A percentile compares a stretch with the other conserved stretches of the same genome.
phyloP scores from a whole-genome alignment of 768 basidiomycete genomes.

The Gautieria morchelliformis region DNA sequence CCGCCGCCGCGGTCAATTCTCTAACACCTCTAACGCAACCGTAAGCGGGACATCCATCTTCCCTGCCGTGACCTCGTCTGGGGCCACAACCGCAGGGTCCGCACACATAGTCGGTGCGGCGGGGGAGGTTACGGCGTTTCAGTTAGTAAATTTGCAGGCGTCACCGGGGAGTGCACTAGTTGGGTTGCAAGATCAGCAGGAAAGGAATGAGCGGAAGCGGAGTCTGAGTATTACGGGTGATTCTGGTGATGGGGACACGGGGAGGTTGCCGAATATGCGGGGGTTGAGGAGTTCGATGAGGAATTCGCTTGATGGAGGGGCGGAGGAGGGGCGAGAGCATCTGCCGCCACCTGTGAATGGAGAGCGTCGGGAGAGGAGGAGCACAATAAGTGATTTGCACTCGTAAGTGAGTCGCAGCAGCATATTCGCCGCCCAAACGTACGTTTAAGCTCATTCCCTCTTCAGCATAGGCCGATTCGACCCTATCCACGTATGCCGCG shows the following conservation, averaged over 20 bases:
- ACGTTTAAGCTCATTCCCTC: background rate
- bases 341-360: background rate
- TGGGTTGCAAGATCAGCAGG: conserved; percentile 3
- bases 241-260: too few relatives aligned
- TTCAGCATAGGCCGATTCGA: background rate
- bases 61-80: background rate
- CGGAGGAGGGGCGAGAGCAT: background rate
- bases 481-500: too few relatives aligned
- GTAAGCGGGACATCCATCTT: conserved; percentile 24
- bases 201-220: too few relatives aligned
- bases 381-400: conserved; percentile 3
- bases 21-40: conserved; percentile 35
- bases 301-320: too few relatives aligned
- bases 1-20: conserved; percentile 32
- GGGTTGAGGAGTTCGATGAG: too few relatives aligned
- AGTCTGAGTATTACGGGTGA: too few relatives aligned
- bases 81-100: conserved; percentile 9
- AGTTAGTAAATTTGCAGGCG: background rate
- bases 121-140: background rate
- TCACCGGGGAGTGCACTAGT: background rate
- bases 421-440: too few relatives aligned
- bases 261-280: too few relatives aligned
- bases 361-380: conserved; percentile 1
- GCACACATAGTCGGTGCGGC: conserved; percentile 1
- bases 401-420: background rate